Base-by-base conservation (phyloP, 2,329 filamentous ascomycete genomes). In the Fusarium nelsonii region DNA sequence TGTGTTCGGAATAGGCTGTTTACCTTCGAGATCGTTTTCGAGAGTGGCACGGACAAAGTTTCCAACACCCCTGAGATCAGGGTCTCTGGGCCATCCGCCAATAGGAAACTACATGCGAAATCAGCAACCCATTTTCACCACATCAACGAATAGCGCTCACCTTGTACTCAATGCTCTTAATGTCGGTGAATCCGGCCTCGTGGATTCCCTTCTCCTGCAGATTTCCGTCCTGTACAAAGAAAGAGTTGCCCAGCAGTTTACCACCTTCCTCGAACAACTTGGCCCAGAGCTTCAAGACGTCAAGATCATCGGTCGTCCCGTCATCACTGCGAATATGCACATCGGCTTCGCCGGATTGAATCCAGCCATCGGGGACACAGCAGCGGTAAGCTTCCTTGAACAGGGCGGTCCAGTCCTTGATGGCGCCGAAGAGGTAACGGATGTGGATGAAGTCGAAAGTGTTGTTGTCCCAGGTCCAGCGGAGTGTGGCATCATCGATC, bases 11-110 rank as follows among this genome's bases (percentile, higher is more conserved):
- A 0, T 12, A 4, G 3, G 12, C 2, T 8, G 3, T 28, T 20
- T 54, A 57, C 70, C 71, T 51, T 73, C 71, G 4, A 73, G 44
- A 28, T 73, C 71, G 14, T 73, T 73, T 26, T 73, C 71, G 3
- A 73, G 61, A 3, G 71, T 73, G 2, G 70, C 41, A 4, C 53
- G 60, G 26, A 73, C 69, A 18, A 59, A 72, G 26, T 60, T 71
- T 14, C 71, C 71, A 3, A 73, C 71, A n/a, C 51, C 45, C 9
- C 41, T 43, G 16, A 73, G 55, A 8, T 61, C 53, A 15, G 56
- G 36, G 8, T 73, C 63, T 8, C 44, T 59, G 8, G 71, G 33
- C 71, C 71, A 73, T 15, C 66, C 69, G 4, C 71, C 71, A 1
- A 73, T 60, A 5, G 71, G 71, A 44, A 72, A 68, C 71, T 73